Percentiles rank a stretch among this genome's conserved stretches.
phyloP scores from a whole-genome alignment of 1,284 basidiomycete genomes.

The Blastosporella zonata region DNA sequence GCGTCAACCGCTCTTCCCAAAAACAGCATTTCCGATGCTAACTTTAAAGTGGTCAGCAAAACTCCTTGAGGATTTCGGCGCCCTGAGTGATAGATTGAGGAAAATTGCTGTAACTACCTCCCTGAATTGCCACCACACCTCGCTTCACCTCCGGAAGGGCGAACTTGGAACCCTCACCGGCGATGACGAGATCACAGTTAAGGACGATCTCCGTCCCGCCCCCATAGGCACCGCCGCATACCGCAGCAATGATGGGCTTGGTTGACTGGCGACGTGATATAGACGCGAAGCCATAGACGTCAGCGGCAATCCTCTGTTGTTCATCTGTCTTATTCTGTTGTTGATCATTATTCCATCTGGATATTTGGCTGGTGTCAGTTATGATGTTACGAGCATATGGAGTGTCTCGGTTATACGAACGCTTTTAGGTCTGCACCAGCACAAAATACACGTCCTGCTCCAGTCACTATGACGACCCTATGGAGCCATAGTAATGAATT shows the following conservation, averaged over 20 bases:
- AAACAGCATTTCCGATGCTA: conserved; percentile 77
- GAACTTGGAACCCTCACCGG: conserved; percentile 67
- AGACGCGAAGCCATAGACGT: conserved; percentile 71
- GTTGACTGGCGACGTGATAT: conserved; percentile 66
- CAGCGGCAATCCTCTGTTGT: conserved; percentile 37
- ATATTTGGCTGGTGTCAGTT: conserved; percentile 1
- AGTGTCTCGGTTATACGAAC: conserved; percentile 41
- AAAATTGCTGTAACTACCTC: conserved; percentile 50
- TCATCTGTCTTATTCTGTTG: conserved; percentile 40
- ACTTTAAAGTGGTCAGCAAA: conserved; percentile 34
- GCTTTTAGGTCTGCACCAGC: conserved; percentile 78
- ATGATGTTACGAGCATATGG: background rate
- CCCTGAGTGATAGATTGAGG: too few species aligned
- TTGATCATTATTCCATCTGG: conserved; percentile 53
- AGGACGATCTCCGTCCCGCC: conserved; percentile 79
- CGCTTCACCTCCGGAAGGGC: conserved; percentile 81
- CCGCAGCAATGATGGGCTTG: conserved; percentile 83
- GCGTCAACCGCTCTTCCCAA: conserved; percentile 69
- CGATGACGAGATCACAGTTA: conserved; percentile 84
- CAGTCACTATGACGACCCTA: conserved; percentile 79
- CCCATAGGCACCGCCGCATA: conserved; percentile 78
- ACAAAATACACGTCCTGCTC: conserved; percentile 75
- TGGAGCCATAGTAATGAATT: background rate
- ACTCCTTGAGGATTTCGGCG: too few species aligned
- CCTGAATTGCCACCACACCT: conserved; percentile 74